A percentile compares a stretch with the other conserved stretches of the same genome.
Evolutionary conservation across 23 red algal genomes (phyloP).

Genomic region (Agarophyton chilense): DNA sequence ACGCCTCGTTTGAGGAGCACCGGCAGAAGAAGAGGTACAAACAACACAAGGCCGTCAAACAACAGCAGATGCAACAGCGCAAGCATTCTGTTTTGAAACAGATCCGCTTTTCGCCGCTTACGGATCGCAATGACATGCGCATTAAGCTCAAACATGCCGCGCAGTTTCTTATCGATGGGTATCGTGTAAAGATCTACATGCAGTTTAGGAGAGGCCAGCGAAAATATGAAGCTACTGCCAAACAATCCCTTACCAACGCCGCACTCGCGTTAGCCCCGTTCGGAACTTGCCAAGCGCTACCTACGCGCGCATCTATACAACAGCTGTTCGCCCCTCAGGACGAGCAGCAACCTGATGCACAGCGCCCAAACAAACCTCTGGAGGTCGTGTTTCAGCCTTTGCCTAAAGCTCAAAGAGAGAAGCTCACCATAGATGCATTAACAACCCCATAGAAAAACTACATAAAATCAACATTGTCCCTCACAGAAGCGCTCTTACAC

Average conservation of each 20-base stretch:
- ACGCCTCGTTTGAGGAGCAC: not conserved
- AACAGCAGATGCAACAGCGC: not conserved
- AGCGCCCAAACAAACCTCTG: slow-evolving; percentile 11
- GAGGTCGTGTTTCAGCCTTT: slow-evolving; percentile 43
- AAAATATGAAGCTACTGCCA: slow-evolving; percentile 26
- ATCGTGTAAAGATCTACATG: slow-evolving; percentile 76
- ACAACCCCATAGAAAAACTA: not conserved
- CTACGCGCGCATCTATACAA: not conserved
- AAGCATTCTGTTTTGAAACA: slow-evolving; percentile 62
- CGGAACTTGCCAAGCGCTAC: slow-evolving; percentile 4
- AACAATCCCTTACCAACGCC: slow-evolving; percentile 35
- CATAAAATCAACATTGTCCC: too few relatives aligned
- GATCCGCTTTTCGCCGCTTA: slow-evolving; percentile 76
- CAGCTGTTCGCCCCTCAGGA: slow-evolving; percentile 29
- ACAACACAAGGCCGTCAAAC: slow-evolving; percentile 24
- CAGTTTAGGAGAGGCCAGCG: slow-evolving; percentile 82
- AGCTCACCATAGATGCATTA: not conserved
- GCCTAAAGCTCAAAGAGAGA: slow-evolving; percentile 19
- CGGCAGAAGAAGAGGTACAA: slow-evolving; percentile 12
- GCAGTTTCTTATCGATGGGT: slow-evolving; percentile 66
- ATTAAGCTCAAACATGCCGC: slow-evolving; percentile 74
- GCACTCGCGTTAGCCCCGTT: slow-evolving; percentile 12
- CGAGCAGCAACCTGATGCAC: not conserved
- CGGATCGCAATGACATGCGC: slow-evolving; percentile 66
- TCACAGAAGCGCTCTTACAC: too few relatives aligned